A percentile compares a stretch with the other conserved stretches of the same genome.
Conservation (phyloP, 352 stramenopile genomes). For the Phytophthora citricola region DNA sequence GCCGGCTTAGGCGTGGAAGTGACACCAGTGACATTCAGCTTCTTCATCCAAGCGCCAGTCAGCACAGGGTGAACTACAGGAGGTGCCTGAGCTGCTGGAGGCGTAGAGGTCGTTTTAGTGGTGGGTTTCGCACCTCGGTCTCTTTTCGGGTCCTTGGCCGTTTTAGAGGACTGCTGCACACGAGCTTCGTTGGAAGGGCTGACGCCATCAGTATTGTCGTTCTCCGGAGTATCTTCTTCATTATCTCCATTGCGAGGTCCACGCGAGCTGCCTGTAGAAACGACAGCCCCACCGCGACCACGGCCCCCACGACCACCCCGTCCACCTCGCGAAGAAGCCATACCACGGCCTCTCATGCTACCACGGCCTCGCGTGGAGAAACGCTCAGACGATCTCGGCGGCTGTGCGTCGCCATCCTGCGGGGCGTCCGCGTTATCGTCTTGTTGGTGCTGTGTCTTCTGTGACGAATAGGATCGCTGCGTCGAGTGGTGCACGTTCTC, state of each 20-base stretch:
- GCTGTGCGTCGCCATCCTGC: slow-evolving; percentile 36
- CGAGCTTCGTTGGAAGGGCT: slow-evolving; percentile 30
- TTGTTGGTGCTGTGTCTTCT: slow-evolving; percentile 48
- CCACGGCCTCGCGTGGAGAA: slow-evolving; percentile 47
- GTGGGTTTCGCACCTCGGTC: slow-evolving; percentile 40
- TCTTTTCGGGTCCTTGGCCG: slow-evolving; percentile 56
- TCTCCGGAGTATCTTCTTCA: slow-evolving; percentile 53
- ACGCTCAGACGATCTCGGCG: slow-evolving; percentile 39
- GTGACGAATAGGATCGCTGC: slow-evolving; percentile 45
- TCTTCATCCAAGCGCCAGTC: slow-evolving; percentile 77
- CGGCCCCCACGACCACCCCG: slow-evolving; percentile 54
- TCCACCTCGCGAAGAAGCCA: slow-evolving; percentile 50
- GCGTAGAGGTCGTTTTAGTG: slow-evolving; percentile 45
- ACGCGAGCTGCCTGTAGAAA: slow-evolving; percentile 32
- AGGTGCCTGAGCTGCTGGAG: slow-evolving; percentile 39
- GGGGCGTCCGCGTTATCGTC: slow-evolving; percentile 27
- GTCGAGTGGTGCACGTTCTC: slow-evolving; percentile 21
- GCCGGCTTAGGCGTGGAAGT: slow-evolving; percentile 44
- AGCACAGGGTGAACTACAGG: slow-evolving; percentile 65
- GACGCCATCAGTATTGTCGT: slow-evolving; percentile 47
- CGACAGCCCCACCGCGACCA: slow-evolving; percentile 44
- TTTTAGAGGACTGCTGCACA: slow-evolving; percentile 36
- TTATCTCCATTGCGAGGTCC: slow-evolving; percentile 41
- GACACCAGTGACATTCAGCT: slow-evolving; percentile 59
- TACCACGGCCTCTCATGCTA: slow-evolving; percentile 60